These are phyloP conservation scores for Heliocybe sulcata DNA, from an alignment of 1,284 basidiomycete genomes.

Conservation along the genomic window DNA sequence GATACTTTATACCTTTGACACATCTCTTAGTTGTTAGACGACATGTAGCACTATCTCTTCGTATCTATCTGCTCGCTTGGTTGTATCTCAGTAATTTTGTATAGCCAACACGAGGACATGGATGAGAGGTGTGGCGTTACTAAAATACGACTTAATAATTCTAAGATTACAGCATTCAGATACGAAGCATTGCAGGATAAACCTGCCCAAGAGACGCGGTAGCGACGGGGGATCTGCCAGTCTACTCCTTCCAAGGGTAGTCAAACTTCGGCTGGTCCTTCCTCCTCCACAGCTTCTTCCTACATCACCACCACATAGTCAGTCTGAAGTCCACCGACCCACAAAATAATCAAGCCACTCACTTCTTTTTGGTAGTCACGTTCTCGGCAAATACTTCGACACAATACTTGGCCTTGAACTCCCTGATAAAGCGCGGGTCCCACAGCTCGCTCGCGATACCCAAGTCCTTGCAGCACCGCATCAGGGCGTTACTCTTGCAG, in stretches of 20 bases:
- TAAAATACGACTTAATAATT: too few relatives aligned
- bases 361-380: constrained; percentile 84
- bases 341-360: constrained; percentile 21
- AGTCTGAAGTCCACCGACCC: constrained; percentile 6
- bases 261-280: constrained; percentile 82
- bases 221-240: too few relatives aligned
- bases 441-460: constrained; percentile 96
- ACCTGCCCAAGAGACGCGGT: too few relatives aligned
- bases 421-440: constrained; percentile 94
- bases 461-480: constrained; percentile 97
- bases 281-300: constrained; percentile 87
- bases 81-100: too few relatives aligned
- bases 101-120: too few relatives aligned
- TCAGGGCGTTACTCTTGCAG: constrained; percentile 94
- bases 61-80: too few relatives aligned
- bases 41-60: too few relatives aligned
- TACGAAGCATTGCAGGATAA: too few relatives aligned
- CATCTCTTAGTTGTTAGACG: too few relatives aligned
- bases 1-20: too few relatives aligned
- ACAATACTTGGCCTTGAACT: constrained; percentile 85
- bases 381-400: constrained; percentile 86
- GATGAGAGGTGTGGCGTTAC: too few relatives aligned
- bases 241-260: constrained; percentile 76
- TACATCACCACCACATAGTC: constrained; percentile 22
- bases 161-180: too few relatives aligned